Percentiles rank a stretch among this genome's conserved stretches.
Conservation (phyloP, 805 yeast species). For the Starmerella davenportii region DNA sequence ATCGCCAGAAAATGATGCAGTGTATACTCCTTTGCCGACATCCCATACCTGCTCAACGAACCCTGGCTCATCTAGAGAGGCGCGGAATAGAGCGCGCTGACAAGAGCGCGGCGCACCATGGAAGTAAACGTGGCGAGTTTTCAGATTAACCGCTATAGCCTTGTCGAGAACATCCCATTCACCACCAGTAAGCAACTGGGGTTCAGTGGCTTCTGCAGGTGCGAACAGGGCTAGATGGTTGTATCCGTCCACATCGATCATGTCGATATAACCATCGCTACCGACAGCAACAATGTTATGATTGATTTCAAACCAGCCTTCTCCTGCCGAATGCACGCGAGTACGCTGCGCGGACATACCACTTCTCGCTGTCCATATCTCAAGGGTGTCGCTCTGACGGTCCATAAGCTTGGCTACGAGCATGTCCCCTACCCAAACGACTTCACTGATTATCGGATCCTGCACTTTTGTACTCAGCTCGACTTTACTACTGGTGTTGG, state of each 20-base stretch:
- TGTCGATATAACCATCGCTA: slow-evolving; percentile 64
- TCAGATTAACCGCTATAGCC: slow-evolving; percentile 31
- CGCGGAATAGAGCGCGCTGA: slow-evolving; percentile 68
- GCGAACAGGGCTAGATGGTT: slow-evolving; percentile 71
- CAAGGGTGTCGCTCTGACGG: slow-evolving; percentile 46
- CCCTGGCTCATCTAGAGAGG: slow-evolving; percentile 33
- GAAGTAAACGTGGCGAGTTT: slow-evolving; percentile 40
- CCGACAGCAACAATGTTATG: slow-evolving; percentile 39
- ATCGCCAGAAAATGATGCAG: slow-evolving; percentile 64
- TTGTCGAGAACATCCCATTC: slow-evolving; percentile 82
- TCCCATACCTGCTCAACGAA: slow-evolving; percentile 28
- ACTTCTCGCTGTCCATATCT: slow-evolving; percentile 36
- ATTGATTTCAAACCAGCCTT: slow-evolving; percentile 67
- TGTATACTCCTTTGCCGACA: slow-evolving; percentile 42
- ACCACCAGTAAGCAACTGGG: slow-evolving; percentile 50
- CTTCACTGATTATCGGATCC: slow-evolving; percentile 46
- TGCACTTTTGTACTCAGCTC: slow-evolving; percentile 5
- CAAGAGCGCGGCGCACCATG: slow-evolving; percentile 61
- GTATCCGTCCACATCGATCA: slow-evolving; percentile 32
- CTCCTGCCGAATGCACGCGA: slow-evolving; percentile 32
- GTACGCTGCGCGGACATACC: slow-evolving; percentile 24
- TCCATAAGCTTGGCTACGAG: slow-evolving; percentile 42
- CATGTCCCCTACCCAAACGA: slow-evolving; percentile 46
- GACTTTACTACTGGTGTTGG: slow-evolving; percentile 3
- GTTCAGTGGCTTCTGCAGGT: slow-evolving; percentile 40